Conservation (phyloP, 306 rosid genomes). For the Pyrus betulifolia region DNA sequence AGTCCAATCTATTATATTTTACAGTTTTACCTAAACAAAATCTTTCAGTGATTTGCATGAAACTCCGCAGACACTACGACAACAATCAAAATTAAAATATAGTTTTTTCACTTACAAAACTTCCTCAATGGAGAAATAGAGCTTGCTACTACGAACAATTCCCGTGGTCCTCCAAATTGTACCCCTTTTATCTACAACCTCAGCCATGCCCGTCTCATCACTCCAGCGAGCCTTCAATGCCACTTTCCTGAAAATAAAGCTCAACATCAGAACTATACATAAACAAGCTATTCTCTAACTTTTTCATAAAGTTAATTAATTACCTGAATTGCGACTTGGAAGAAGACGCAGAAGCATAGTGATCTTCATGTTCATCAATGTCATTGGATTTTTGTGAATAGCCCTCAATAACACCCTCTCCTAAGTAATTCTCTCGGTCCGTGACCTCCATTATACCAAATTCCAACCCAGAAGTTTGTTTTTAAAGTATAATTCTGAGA, state of each 20-base stretch:
- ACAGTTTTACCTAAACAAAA: not conserved
- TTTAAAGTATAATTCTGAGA: not conserved
- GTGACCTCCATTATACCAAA: slow-evolving; percentile 22
- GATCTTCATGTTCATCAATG: slow-evolving; percentile 8
- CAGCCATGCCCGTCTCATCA: slow-evolving; percentile 56
- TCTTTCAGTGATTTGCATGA: not conserved
- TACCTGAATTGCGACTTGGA: slow-evolving; percentile 68
- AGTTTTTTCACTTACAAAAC: slow-evolving; percentile 58
- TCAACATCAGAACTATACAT: not conserved
- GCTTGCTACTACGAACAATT: slow-evolving; percentile 44
- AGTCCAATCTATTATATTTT: not conserved
- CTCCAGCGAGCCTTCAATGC: slow-evolving; percentile 55
- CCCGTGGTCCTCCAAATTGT: slow-evolving; percentile 66
- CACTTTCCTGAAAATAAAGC: slow-evolving; percentile 26
- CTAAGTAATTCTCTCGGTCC: slow-evolving; percentile 20
- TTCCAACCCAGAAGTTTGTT: not conserved
- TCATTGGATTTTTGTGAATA: slow-evolving; percentile 20
- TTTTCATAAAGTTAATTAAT: not conserved
- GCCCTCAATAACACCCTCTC: slow-evolving; percentile 30
- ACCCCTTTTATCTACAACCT: slow-evolving; percentile 56
- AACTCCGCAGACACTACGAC: not conserved
- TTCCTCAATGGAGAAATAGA: slow-evolving; percentile 66
- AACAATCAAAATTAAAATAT: not conserved
- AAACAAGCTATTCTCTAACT: not conserved
- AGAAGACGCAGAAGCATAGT: slow-evolving; percentile 25